Percentiles rank a stretch among this genome's conserved stretches.
phyloP scores from a whole-genome alignment of 768 basidiomycete genomes.

The Suillus weaverae region DNA sequence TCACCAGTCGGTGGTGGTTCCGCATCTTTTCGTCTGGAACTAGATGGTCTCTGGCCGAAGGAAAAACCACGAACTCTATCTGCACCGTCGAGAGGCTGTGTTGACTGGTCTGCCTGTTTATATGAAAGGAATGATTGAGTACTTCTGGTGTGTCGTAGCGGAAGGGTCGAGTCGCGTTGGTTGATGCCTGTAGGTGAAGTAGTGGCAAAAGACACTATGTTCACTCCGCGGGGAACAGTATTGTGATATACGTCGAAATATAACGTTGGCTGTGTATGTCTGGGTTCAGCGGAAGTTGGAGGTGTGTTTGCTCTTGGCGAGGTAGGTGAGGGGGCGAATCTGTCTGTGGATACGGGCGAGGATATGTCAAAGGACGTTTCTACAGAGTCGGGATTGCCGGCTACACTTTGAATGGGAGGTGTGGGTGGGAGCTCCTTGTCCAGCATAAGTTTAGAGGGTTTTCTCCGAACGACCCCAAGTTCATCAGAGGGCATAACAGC shows the following conservation, averaged over 20 bases:
- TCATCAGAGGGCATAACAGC: slow-evolving; percentile 26
- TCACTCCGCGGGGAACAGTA: slow-evolving; percentile 47
- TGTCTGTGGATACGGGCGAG: neutral
- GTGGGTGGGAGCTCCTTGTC: slow-evolving; percentile 55
- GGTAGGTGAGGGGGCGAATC: neutral
- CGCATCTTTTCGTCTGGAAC: slow-evolving; percentile 45
- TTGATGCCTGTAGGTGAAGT: slow-evolving; percentile 19
- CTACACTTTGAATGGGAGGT: slow-evolving; percentile 31
- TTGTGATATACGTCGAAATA: slow-evolving; percentile 60
- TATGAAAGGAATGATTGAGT: slow-evolving; percentile 33
- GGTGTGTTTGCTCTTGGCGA: neutral
- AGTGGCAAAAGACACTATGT: slow-evolving; percentile 46
- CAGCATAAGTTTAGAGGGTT: slow-evolving; percentile 15
- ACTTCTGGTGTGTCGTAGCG: slow-evolving; percentile 54
- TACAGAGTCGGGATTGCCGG: neutral
- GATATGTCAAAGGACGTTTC: neutral
- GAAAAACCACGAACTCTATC: slow-evolving; percentile 51
- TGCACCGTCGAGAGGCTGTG: neutral
- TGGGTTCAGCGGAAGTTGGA: slow-evolving; percentile 22
- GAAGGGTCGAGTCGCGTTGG: slow-evolving; percentile 14
- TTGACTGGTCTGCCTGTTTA: slow-evolving; percentile 4
- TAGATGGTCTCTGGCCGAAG: slow-evolving; percentile 45
- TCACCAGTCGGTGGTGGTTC: slow-evolving; percentile 37
- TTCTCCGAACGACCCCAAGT: slow-evolving; percentile 24
- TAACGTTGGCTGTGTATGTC: slow-evolving; percentile 53